Base-by-base conservation (phyloP, 2,329 filamentous ascomycete species). In the Xylaria digitata region DNA sequence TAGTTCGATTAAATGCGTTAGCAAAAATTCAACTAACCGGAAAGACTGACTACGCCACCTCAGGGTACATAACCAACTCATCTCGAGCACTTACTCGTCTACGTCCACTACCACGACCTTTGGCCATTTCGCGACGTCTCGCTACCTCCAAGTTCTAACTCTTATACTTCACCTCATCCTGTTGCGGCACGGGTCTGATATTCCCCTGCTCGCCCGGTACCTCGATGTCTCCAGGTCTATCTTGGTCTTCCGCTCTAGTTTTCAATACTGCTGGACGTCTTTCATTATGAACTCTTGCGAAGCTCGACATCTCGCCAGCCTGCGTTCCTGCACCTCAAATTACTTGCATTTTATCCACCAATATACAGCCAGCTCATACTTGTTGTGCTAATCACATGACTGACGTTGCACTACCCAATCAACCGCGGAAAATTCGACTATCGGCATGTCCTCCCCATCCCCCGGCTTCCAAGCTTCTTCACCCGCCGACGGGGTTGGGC, bases 381-480 rank as follows among this genome's bases (percentile, higher is more conserved):
- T 59, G 13, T 40, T 50, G 32, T 49, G 21, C 40, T 45, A 17
- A 59, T 63, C 64, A 59, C 60, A 61, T 59, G 56, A 64, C 43
- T 19, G 23, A 13, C n/a, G 62, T 7, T 37, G 40, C 58, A 55
- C 56, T 42, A 30, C 49, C 58, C 55, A 59, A 72, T 74, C 66
- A 53, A 45, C 42, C 23, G 26, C 45, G 56, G 45, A 26, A n/a
- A 58, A 45, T 50, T 56, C 43, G 32, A 61, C 54, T 40, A 45
- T 63, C 66, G 67, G 8, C 52, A 77, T 78, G 74, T 75, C 76
- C 30, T 78, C 78, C 11, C 71, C 76, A 30, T 66, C 65, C 26
- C 71, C 70, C 43, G 69, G 69, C 58, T 80, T 78, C 61, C 74
- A 77, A 59, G 71, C 73, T n/a, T 80, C 78, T 13, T 80, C 80